phyloP scores from a whole-genome alignment of 2,329 filamentous ascomycete species.

The Alternaria ventricosa region DNA sequence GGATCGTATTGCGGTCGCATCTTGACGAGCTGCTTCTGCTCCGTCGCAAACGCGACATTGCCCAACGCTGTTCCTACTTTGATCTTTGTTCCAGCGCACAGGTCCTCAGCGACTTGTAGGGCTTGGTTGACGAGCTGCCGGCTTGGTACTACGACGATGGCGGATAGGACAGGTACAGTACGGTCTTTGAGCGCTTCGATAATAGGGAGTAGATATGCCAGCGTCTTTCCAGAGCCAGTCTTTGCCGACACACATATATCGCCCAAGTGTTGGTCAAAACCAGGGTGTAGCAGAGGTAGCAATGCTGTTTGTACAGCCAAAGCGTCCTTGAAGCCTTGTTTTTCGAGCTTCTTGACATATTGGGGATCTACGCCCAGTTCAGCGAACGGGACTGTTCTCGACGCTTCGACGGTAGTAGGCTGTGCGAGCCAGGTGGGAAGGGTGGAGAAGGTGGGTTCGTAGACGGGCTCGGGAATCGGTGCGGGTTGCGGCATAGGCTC shows the following conservation, averaged over 20 bases:
- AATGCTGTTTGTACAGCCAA: conserved; percentile 82
- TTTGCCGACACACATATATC: conserved; percentile 91
- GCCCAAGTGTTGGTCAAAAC: conserved; percentile 66
- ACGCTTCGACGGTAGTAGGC: conserved; percentile 71
- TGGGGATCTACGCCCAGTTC: conserved; percentile 68
- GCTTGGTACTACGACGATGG: conserved; percentile 87
- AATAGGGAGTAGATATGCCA: conserved; percentile 89
- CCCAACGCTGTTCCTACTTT: conserved; percentile 84
- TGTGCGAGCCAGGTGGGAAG: conserved; percentile 81
- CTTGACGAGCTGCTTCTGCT: conserved; percentile 68
- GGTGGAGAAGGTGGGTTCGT: conserved; percentile 74
- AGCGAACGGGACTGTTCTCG: conserved; percentile 66
- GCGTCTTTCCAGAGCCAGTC: conserved; percentile 93
- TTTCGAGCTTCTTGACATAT: conserved; percentile 66
- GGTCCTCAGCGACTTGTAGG: conserved; percentile 72
- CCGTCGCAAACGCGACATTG: conserved; percentile 73
- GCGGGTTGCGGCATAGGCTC: conserved; percentile 82
- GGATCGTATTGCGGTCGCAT: conserved; percentile 68
- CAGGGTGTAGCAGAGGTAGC: conserved; percentile 78
- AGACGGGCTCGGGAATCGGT: conserved; percentile 62
- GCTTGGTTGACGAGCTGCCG: conserved; percentile 89
- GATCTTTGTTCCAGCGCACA: conserved; percentile 75
- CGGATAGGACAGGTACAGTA: conserved; percentile 71
- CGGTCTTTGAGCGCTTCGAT: conserved; percentile 75
- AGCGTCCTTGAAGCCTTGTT: conserved; percentile 73